A percentile compares a stretch with the other conserved stretches of the same genome.
Evolutionary conservation across 441 rosid genomes (phyloP).

Genomic region (Cnidoscolus chayamansa): DNA sequence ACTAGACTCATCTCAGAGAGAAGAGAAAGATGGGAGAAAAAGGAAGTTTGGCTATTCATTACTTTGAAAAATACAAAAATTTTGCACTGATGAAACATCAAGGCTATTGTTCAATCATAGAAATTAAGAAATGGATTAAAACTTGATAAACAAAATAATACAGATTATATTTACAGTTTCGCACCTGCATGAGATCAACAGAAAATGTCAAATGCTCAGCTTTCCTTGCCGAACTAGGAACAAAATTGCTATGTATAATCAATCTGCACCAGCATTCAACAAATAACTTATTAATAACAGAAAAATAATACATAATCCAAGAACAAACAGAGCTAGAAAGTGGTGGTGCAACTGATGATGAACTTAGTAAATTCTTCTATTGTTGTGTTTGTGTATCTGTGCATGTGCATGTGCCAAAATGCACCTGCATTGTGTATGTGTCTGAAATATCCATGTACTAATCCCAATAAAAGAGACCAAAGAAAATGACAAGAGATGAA

Average conservation of each 20-base stretch:
- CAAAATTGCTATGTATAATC: conserved; percentile 18
- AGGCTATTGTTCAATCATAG: conserved; percentile 19
- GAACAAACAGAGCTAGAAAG: neutral
- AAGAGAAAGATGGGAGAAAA: neutral
- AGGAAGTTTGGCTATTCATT: conserved; percentile 18
- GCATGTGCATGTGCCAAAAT: too few species aligned
- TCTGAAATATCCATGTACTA: neutral
- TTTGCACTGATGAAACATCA: conserved; percentile 23
- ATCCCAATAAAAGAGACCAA: too few species aligned
- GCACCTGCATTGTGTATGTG: too few species aligned
- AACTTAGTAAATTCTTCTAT: neutral
- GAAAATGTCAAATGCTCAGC: conserved; percentile 15
- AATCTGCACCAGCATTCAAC: conserved; percentile 29
- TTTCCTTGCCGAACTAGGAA: conserved; percentile 17
- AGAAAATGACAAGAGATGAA: neutral
- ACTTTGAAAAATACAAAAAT: conserved; percentile 29
- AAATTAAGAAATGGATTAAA: conserved; percentile 20
- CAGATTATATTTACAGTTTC: conserved; percentile 25
- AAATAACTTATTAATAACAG: neutral
- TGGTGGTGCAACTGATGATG: neutral
- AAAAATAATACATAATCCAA: neutral
- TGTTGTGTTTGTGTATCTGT: neutral
- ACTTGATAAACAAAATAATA: neutral
- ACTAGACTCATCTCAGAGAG: neutral
- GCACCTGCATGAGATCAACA: conserved; percentile 23